Evolutionary conservation across 306 rosid genomes (phyloP), one percentile per base, ranked within the genome.

Genomic region (Gastrolobium villosum): DNA sequence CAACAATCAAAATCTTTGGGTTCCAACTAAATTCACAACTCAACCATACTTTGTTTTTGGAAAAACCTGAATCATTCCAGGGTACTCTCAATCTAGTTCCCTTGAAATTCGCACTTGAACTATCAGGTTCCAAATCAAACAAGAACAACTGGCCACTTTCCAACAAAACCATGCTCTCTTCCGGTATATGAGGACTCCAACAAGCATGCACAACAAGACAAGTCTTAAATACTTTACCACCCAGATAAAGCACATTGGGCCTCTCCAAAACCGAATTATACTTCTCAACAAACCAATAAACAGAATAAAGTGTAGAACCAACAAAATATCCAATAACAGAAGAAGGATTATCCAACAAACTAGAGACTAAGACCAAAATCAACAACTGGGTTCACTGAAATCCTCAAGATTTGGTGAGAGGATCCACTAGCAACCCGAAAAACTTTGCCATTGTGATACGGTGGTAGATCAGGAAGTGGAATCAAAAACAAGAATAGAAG

Each of bases 21-120:
- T 88, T 84, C 93, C 93, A 92, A 84, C 93, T 87, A 65, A 92
- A 90, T 34, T 90, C 96, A 84, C 91, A 90, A 67, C 89, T 78
- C 72, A 90, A 30, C 97, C 97, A 90, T 53, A 52, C 85, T 34
- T 10, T 62, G 20, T 72, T 70, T 39, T 75, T 61, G 3, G 62
- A 78, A 75, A 37, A 52, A 57, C 20, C 70, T 0, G 11, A 82
- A 79, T 63, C 71, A 78, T 70, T 79, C 93, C 90, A 88, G 0
- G 79, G 65, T 8, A 90, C 84, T 66, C 62, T 87, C 87, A 90
- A 79, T 80, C 76, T 86, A 39, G 76, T 88, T 41, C 93, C 93
- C 54, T 85, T 84, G 74, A 81, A 78, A 81, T 10, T 28, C 5
- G 11, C 34, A 74, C 39, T 37, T 0, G 70, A 41, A 62, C 44